phyloP scores from a whole-genome alignment of 768 basidiomycete species.

The Suillus lakei region DNA sequence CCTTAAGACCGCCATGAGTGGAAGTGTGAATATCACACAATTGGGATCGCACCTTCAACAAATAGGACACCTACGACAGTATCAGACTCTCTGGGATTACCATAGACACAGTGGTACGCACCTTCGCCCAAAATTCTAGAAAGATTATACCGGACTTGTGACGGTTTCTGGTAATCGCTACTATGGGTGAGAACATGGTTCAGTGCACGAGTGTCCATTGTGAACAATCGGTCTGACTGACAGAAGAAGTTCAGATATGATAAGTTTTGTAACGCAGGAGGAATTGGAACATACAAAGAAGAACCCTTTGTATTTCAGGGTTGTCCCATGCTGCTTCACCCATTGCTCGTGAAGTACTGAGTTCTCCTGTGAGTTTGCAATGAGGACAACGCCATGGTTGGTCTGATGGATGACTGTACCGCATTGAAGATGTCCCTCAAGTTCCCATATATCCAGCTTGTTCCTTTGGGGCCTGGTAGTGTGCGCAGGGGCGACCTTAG shows the following conservation, averaged over 20 bases:
- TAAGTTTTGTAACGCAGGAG: neutral
- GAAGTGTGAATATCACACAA: no score
- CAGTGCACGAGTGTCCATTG: slow-evolving; percentile 64
- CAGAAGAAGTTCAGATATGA: neutral
- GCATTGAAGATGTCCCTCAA: slow-evolving; percentile 47
- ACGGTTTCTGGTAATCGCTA: slow-evolving; percentile 61
- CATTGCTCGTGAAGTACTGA: slow-evolving; percentile 45
- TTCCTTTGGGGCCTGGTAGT: slow-evolving; percentile 54
- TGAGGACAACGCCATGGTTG: neutral
- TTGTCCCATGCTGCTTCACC: slow-evolving; percentile 52
- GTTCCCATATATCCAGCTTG: slow-evolving; percentile 54
- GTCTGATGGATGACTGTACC: slow-evolving; percentile 29
- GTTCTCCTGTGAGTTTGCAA: slow-evolving; percentile 23
- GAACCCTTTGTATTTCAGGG: slow-evolving; percentile 47
- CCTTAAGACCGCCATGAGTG: slow-evolving; percentile 15
- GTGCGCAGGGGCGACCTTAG: slow-evolving; percentile 48
- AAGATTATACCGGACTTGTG: slow-evolving; percentile 41
- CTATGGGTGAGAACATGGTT: slow-evolving; percentile 65
- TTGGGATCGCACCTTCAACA: slow-evolving; percentile 37
- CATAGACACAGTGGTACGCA: slow-evolving; percentile 7
- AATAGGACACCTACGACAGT: slow-evolving; percentile 48
- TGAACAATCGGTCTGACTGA: slow-evolving; percentile 50
- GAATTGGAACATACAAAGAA: slow-evolving; percentile 44
- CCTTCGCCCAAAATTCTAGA: slow-evolving; percentile 47
- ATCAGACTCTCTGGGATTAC: neutral